A percentile compares a stretch with the other conserved stretches of the same genome.
These are phyloP conservation scores for Yarrowia osloensis DNA, from an alignment of 805 yeast species.

Conservation along the genomic window DNA sequence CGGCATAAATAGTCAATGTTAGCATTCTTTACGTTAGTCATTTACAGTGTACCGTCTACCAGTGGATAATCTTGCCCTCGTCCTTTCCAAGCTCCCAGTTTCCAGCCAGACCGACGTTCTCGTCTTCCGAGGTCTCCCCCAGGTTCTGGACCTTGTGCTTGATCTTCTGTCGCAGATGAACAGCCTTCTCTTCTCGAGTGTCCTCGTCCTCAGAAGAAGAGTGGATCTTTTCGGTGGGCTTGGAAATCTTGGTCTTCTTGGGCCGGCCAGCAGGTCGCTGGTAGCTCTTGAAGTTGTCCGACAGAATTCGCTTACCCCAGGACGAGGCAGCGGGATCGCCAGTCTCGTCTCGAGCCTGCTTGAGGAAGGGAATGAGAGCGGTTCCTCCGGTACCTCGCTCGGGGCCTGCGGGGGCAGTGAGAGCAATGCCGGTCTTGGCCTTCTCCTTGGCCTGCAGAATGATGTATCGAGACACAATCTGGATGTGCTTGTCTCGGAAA, in stretches of 20 bases:
- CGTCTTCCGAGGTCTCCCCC: slow-evolving; percentile 19
- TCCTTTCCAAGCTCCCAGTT: slow-evolving; percentile 29
- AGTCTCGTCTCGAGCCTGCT: slow-evolving; percentile 95
- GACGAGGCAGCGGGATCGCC: slow-evolving; percentile 90
- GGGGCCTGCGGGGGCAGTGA: slow-evolving; percentile 49
- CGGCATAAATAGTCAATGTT: background rate
- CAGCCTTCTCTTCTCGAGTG: slow-evolving; percentile 9
- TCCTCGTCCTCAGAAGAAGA: slow-evolving; percentile 16
- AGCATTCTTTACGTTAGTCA: slow-evolving; percentile 26
- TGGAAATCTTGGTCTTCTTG: background rate
- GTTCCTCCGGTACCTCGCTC: slow-evolving; percentile 93
- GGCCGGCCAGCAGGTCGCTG: slow-evolving; percentile 22
- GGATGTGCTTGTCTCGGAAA: slow-evolving; percentile 91
- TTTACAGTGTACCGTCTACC: background rate
- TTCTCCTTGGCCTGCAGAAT: slow-evolving; percentile 66
- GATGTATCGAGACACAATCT: slow-evolving; percentile 85
- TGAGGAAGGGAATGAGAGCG: slow-evolving; percentile 82
- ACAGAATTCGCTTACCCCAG: slow-evolving; percentile 73
- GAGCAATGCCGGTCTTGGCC: slow-evolving; percentile 55
- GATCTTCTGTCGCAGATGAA: slow-evolving; percentile 9
- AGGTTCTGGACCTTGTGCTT: slow-evolving; percentile 25
- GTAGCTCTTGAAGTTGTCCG: slow-evolving; percentile 34
- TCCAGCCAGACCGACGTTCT: slow-evolving; percentile 21
- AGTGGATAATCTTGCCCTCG: slow-evolving; percentile 26
- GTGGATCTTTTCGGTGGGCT: slow-evolving; percentile 9